Percentiles rank a stretch among this genome's conserved stretches.
phyloP scores from a whole-genome alignment of 768 basidiomycete genomes.

The Lentinula sp. region DNA sequence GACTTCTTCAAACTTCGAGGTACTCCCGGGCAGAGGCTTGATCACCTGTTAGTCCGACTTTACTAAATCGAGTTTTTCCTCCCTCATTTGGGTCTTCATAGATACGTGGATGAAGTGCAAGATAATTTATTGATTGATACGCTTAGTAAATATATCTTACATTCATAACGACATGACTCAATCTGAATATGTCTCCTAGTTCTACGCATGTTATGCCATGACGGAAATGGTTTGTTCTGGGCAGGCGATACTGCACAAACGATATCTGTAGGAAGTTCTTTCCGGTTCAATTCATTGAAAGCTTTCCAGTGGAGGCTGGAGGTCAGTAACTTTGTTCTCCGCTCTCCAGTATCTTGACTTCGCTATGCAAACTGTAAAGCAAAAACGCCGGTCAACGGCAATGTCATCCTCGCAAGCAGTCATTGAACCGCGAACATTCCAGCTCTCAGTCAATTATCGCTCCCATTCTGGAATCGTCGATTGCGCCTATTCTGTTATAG shows the following conservation, averaged over 20 bases:
- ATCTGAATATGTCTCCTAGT: slow-evolving; percentile 30
- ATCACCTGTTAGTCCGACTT: slow-evolving; percentile 42
- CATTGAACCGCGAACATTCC: slow-evolving; percentile 6
- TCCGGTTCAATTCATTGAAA: slow-evolving; percentile 66
- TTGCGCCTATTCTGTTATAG: slow-evolving; percentile 59
- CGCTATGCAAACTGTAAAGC: background rate
- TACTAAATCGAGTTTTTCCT: background rate
- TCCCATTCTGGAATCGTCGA: slow-evolving; percentile 73
- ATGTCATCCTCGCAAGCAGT: background rate
- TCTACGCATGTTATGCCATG: slow-evolving; percentile 53
- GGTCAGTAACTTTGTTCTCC: slow-evolving; percentile 25
- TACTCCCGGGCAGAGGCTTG: slow-evolving; percentile 37
- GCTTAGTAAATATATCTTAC: slow-evolving; percentile 31
- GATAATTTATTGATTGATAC: slow-evolving; percentile 66
- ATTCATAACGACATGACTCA: background rate
- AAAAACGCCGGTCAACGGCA: background rate
- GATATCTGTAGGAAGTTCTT: slow-evolving; percentile 66
- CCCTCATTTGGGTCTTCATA: slow-evolving; percentile 14
- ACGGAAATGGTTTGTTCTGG: slow-evolving; percentile 68
- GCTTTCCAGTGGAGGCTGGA: slow-evolving; percentile 60
- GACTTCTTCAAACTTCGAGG: slow-evolving; percentile 21
- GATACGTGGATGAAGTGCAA: slow-evolving; percentile 72
- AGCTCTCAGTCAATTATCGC: slow-evolving; percentile 56
- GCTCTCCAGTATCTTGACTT: background rate
- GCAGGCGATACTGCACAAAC: slow-evolving; percentile 80